phyloP scores from a whole-genome alignment of 495 filamentous ascomycete genomes.

The Lindgomyces ingoldianus region DNA sequence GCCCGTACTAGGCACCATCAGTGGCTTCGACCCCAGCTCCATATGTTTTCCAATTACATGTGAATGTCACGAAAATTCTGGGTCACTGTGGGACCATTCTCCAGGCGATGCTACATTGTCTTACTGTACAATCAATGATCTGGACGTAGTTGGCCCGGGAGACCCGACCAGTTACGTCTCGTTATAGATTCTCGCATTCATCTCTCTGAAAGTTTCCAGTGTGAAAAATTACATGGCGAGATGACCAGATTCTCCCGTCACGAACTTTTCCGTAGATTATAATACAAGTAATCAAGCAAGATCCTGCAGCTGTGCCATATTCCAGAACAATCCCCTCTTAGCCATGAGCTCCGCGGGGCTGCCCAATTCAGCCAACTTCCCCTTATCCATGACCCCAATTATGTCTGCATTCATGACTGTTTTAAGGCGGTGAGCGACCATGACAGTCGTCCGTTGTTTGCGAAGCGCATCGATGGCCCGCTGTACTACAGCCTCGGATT shows the following conservation, averaged over 20 bases:
- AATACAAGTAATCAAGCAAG: slow-evolving; percentile 23
- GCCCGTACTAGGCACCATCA: background rate
- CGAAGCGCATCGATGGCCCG: slow-evolving; percentile 70
- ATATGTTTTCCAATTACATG: background rate
- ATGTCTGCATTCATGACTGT: slow-evolving; percentile 74
- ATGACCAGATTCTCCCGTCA: slow-evolving; percentile 1
- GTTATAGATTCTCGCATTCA: slow-evolving; percentile 2
- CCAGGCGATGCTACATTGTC: background rate
- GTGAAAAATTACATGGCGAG: slow-evolving; percentile 6
- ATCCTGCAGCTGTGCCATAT: slow-evolving; percentile 45
- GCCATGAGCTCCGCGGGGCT: slow-evolving; percentile 66
- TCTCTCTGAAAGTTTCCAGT: slow-evolving; percentile 1
- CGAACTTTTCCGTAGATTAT: background rate
- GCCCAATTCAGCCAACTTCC: slow-evolving; percentile 64
- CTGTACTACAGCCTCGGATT: slow-evolving; percentile 69
- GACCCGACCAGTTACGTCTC: background rate
- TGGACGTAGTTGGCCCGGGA: background rate
- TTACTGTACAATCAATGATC: background rate
- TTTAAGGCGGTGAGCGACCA: slow-evolving; percentile 72
- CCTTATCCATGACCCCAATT: slow-evolving; percentile 74
- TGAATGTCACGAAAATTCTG: background rate
- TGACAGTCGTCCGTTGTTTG: slow-evolving; percentile 73
- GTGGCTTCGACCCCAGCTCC: background rate
- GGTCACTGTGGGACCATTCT: background rate
- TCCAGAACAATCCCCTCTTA: slow-evolving; percentile 58